Evolutionary conservation across 2,329 filamentous ascomycete genomes (phyloP), one percentile per base, ranked within the genome.

Genomic region (Neoscytalidium dimidiatum): DNA sequence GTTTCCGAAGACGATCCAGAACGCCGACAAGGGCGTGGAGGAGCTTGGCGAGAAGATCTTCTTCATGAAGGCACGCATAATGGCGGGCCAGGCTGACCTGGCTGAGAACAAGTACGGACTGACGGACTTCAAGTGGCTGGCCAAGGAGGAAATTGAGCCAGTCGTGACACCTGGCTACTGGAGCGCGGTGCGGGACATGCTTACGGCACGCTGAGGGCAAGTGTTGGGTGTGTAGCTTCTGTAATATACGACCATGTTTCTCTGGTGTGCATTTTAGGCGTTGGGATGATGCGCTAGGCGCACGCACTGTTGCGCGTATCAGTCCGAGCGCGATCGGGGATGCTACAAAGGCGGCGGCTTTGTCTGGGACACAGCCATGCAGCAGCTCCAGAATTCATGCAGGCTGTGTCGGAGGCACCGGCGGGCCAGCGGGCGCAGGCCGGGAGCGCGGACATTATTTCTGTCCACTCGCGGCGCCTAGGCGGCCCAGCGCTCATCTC

Each of bases 41-140:
- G 78, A 84, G 64, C 80, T 84, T 64, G 92, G 92, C 62, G 86
- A 90, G 73, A 97, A 97, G 85, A 89, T 89, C 2, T 99, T 99
- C 80, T 97, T 96, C 85, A 87, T 98, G 83, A 98, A 98, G 84
- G 92, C 88, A 58, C 88, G 95, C 68, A 98, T 99, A 77, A 92
- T 98, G 91, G 92, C 94, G 35, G 95, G 95, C n/a, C 95, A 98
- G 81, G 92, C 90, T 31, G 86, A 97, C 77, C 78, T 98, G 61
- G 82, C 83, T 67, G 83, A 82, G 66, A 97, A 95, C 80, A 81
- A 82, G 67, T 85, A 91, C 64, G 91, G 90, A 5, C 83, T 95
- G 62, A 83, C 84, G 62, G 92, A 97, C 76, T 99, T 95, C 82
- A 88, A 91, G 80, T 99, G 95, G 95, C 79, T 98, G 73, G 90